Percentiles rank a stretch among this genome's conserved stretches.
phyloP scores from a whole-genome alignment of 768 basidiomycete genomes.

The Podaxis pistillaris region DNA sequence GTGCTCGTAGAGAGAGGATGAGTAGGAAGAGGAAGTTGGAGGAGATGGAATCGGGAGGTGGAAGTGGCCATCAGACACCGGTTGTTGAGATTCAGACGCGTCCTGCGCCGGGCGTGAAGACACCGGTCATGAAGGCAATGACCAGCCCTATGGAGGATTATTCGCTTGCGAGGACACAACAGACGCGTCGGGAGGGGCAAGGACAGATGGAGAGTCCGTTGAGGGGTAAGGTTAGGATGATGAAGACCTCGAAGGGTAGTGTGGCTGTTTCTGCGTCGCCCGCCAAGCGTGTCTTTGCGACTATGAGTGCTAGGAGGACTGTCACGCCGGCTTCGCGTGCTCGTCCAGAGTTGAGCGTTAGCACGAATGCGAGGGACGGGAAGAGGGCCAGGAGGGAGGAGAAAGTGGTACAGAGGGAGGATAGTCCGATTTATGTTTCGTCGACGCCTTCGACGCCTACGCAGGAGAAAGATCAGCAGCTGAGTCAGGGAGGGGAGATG shows the following conservation, averaged over 20 bases:
- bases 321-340: too few relatives aligned
- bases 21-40: constrained; percentile 12
- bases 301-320: not conserved
- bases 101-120: not conserved
- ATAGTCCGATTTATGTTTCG: constrained; percentile 9
- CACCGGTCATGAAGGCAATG: not conserved
- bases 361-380: not conserved
- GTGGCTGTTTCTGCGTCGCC: not conserved
- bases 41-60: not conserved
- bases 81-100: not conserved
- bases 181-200: not conserved
- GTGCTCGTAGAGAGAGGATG: not conserved
- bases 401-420: not conserved
- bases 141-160: too few relatives aligned
- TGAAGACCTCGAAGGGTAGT: not conserved
- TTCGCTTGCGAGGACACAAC: too few relatives aligned
- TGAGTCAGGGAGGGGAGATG: not conserved
- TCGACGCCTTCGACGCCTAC: not conserved
- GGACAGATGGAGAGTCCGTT: not conserved
- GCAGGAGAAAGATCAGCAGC: not conserved
- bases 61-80: not conserved
- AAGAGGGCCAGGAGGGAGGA: not conserved
- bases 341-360: not conserved
- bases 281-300: not conserved
- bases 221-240: not conserved